Base-by-base conservation (phyloP, 2,329 filamentous ascomycete genomes). In the Hymenoscyphus fructigenus region DNA sequence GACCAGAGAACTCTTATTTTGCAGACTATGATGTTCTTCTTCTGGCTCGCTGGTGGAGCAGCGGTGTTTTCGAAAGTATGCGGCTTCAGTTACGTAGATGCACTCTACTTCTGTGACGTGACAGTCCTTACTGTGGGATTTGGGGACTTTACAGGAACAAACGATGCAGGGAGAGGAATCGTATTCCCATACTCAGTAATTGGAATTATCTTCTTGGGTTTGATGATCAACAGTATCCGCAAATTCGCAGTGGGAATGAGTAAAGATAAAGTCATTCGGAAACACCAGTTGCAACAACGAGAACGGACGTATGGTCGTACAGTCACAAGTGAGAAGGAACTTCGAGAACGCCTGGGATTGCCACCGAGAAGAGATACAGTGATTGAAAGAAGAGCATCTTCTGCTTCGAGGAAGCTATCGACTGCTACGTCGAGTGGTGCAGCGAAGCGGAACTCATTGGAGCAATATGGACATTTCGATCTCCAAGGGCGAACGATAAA, bases 1-100 rank as follows among this genome's bases (percentile, higher is more conserved):
- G 83, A 87, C 59, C 89, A 91, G 71, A 81, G 89, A 1, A 91
- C 88, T 0, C 76, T 91, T 29, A 91, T 91, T 69, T 74, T 91
- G 4, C 88, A 91, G 73, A 91, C 88, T 0, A 90, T 89, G 79
- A 81, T 86, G 61, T 89, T 91, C 74, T 89, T 90, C 71, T 79
- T 88, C 61, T 91, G 89, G 88, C 78, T 91, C 0, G 85, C 84
- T 2, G 83, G 87, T 5, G 88, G 88, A 0, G 88, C 83, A 0
- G 87, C 79, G 0, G 78, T 91, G 0, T 91, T 91, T 70, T 79
- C 82, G 0, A 78, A 75, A 15, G 79, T 89, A 1, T 83, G 88
- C 26, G 81, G 77, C 1, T 88, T 87, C 77, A 79, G 77, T 1
- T 91, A 85, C 70, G 81, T 82, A 0, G 84, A 91, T 70, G 83